phyloP scores from a whole-genome alignment of 129 eudicot genomes.

The Chrysanthemum lavandulifolium region DNA sequence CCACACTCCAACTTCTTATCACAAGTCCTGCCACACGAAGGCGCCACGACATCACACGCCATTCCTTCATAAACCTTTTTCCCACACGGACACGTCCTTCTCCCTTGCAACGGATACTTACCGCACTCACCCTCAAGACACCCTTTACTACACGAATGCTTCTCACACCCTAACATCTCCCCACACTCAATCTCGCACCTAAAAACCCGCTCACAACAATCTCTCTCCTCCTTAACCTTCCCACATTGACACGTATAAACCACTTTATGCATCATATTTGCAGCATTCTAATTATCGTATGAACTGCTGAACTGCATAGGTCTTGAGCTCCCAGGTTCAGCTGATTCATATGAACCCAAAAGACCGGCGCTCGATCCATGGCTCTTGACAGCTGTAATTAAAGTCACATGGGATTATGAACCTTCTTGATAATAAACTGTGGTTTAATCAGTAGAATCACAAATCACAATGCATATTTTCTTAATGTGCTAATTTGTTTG shows the following conservation, averaged over 20 bases:
- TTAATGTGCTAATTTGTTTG: neutral
- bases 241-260: constrained; percentile 70
- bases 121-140: constrained; percentile 89
- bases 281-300: constrained; percentile 51
- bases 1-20: constrained; percentile 83
- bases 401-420: constrained; percentile 13
- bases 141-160: constrained; percentile 75
- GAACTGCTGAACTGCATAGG: constrained; percentile 50
- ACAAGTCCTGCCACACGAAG: constrained; percentile 90
- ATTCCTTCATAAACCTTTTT: constrained; percentile 79
- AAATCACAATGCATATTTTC: neutral
- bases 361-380: constrained; percentile 45
- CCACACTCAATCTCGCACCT: constrained; percentile 67
- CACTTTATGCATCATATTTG: constrained; percentile 46
- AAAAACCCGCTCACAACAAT: constrained; percentile 70
- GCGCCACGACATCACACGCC: constrained; percentile 83
- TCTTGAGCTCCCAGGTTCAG: constrained; percentile 46
- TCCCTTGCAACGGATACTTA: constrained; percentile 77
- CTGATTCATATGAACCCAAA: constrained; percentile 48
- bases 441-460: constrained; percentile 12
- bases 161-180: constrained; percentile 75
- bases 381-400: constrained; percentile 41
- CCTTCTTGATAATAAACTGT: constrained; percentile 17
- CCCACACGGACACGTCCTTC: constrained; percentile 83
- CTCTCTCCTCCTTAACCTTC: constrained; percentile 58